These are phyloP conservation scores for Scutellaria barbata DNA, from an alignment of 257 asterid genomes.

Conservation along the genomic window DNA sequence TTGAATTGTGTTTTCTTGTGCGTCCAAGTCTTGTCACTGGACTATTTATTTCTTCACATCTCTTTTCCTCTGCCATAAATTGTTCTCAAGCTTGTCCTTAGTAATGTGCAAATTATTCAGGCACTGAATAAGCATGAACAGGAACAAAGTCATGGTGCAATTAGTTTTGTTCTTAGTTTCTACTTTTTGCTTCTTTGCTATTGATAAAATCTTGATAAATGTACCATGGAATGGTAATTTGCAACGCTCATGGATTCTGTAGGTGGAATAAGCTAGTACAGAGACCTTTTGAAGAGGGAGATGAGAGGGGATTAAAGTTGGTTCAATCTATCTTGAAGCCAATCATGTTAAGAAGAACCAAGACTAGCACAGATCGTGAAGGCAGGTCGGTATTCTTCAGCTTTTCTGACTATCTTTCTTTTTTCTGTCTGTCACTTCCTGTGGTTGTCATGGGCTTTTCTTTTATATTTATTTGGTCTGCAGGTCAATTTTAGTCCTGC, in stretches of 20 bases:
- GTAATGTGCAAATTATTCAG: not conserved
- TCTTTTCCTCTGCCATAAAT: conserved; percentile 10
- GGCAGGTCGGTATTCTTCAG: conserved; percentile 68
- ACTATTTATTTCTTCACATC: not conserved
- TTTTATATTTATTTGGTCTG: conserved; percentile 27
- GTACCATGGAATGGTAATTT: conserved; percentile 28
- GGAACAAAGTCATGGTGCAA: not conserved
- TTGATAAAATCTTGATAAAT: conserved; percentile 29
- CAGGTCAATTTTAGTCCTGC: conserved; percentile 95
- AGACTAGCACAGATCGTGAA: conserved; percentile 81
- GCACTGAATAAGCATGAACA: no score
- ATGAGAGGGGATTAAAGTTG: conserved; percentile 84
- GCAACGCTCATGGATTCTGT: conserved; percentile 30
- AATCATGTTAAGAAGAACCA: conserved; percentile 96
- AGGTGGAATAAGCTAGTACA: conserved; percentile 98
- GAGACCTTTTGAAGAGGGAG: conserved; percentile 98
- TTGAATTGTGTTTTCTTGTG: conserved; percentile 8
- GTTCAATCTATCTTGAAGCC: conserved; percentile 82
- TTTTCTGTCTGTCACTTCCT: conserved; percentile 26
- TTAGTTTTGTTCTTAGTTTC: conserved; percentile 18
- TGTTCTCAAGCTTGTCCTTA: conserved; percentile 5
- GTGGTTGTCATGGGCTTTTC: conserved; percentile 28
- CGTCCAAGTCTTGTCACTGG: conserved; percentile 29
- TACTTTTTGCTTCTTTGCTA: conserved; percentile 16
- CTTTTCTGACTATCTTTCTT: conserved; percentile 27